Conservation (phyloP, 2,329 filamentous ascomycete genomes). For the Cyphellophora europaea region DNA sequence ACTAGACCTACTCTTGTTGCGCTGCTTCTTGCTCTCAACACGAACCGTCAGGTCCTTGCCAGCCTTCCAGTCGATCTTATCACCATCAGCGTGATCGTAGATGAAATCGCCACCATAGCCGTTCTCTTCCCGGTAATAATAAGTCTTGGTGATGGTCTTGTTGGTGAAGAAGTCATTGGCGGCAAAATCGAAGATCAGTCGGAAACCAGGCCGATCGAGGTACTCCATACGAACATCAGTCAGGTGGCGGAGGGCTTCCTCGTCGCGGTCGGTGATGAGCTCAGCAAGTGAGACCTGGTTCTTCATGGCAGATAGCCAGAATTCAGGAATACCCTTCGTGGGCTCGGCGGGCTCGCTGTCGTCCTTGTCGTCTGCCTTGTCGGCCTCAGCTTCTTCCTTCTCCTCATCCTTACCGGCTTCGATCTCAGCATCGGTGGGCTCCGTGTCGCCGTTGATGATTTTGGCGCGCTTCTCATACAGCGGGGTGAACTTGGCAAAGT, state of each 20-base stretch:
- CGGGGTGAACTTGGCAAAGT: conserved; percentile 96
- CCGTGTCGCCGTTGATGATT: conserved; percentile 78
- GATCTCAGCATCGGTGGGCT: conserved; percentile 82
- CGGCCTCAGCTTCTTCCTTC: conserved; percentile 55
- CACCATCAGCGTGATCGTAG: conserved; percentile 96
- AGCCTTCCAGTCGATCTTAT: conserved; percentile 94
- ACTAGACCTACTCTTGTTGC: conserved; percentile 84
- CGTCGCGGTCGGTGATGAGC: conserved; percentile 97
- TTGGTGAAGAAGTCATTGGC: conserved; percentile 97
- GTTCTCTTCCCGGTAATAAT: conserved; percentile 98
- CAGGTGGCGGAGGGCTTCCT: conserved; percentile 82
- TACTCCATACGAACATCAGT: conserved; percentile 98
- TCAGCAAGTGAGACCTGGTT: conserved; percentile 95
- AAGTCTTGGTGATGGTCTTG: conserved; percentile 95
- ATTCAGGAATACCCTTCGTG: conserved; percentile 76
- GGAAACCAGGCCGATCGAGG: conserved; percentile 95
- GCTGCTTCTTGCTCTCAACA: conserved; percentile 98
- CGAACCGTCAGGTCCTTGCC: conserved; percentile 89
- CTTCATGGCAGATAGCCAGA: conserved; percentile 99
- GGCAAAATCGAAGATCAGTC: conserved; percentile 91
- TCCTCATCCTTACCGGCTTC: conserved; percentile 74
- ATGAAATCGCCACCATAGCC: conserved; percentile 99
- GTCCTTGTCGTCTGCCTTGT: conserved; percentile 50
- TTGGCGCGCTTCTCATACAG: conserved; percentile 90
- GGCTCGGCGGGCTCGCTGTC: conserved; percentile 34